phyloP scores from a whole-genome alignment of 1,284 basidiomycete genomes.

The Taiwanofungus camphoratus region DNA sequence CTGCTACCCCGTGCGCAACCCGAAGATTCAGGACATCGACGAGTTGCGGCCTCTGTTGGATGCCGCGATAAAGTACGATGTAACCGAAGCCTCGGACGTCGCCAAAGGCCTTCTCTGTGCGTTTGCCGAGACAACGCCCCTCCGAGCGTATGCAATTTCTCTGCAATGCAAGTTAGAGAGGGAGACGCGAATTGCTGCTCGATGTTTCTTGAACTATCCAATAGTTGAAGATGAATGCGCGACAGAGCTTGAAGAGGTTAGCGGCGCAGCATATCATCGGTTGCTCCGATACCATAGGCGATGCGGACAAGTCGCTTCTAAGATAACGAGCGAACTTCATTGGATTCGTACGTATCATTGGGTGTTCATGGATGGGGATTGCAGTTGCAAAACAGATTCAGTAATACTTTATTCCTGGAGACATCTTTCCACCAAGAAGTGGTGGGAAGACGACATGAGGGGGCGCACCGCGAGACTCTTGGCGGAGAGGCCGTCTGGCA shows the following conservation, averaged over 20 bases:
- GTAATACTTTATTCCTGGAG: too few species aligned
- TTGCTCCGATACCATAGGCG: constrained; percentile 9
- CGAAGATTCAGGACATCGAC: background rate
- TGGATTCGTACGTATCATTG: too few species aligned
- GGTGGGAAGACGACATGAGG: too few species aligned
- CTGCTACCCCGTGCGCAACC: constrained; percentile 11
- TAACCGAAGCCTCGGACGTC: background rate
- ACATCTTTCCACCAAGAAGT: too few species aligned
- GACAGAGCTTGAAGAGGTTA: constrained; percentile 12
- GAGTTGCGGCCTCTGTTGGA: constrained; percentile 3
- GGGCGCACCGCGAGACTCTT: too few species aligned
- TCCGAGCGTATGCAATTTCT: constrained; percentile 30
- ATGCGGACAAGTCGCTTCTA: too few species aligned
- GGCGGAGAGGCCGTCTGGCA: too few species aligned
- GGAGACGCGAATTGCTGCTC: constrained; percentile 2
- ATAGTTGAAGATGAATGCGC: constrained; percentile 6
- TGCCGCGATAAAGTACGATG: constrained; percentile 14
- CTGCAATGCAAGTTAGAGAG: constrained; percentile 2
- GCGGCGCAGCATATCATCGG: constrained; percentile 7
- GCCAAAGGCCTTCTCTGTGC: background rate
- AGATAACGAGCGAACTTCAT: too few species aligned
- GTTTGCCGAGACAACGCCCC: constrained; percentile 18
- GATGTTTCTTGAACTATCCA: too few species aligned
- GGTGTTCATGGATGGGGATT: too few species aligned
- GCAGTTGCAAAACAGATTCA: too few species aligned